Conservation (phyloP, 2,329 filamentous ascomycete genomes). For the Didymella pinodella region DNA sequence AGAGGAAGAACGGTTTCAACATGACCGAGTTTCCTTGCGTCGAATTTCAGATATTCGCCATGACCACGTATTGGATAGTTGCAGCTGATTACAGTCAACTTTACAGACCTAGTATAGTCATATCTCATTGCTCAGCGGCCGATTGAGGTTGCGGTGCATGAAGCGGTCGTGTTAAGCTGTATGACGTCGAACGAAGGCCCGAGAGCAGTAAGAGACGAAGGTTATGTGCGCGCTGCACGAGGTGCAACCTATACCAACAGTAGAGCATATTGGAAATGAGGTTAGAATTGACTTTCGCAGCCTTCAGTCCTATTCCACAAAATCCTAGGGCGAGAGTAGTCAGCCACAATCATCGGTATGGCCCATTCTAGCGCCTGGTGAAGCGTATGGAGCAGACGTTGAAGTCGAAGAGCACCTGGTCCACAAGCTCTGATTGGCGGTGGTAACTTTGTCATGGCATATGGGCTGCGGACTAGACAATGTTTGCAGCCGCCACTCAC, state of each 20-base stretch:
- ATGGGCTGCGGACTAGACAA: neutral
- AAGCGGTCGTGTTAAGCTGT: neutral
- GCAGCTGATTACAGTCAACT: neutral
- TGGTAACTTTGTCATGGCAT: neutral
- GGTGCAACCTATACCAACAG: neutral
- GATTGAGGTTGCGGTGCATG: neutral
- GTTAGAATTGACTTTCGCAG: neutral
- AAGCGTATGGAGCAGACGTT: neutral
- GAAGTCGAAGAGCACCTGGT: neutral
- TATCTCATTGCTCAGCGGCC: neutral
- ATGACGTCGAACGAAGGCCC: neutral
- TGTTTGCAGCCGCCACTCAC: neutral
- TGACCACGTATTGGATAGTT: neutral
- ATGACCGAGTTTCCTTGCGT: neutral
- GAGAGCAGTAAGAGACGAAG: neutral
- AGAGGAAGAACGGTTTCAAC: neutral
- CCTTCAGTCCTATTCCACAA: neutral
- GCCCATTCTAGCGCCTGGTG: neutral
- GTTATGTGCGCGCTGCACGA: neutral
- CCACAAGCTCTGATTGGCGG: constrained; percentile 6
- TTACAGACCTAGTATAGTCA: neutral
- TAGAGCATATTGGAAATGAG: neutral
- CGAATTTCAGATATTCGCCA: neutral
- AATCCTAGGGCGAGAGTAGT: neutral
- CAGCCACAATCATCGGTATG: neutral